Base-by-base conservation (phyloP, 2,329 filamentous ascomycete genomes). In the Arthroderma sp. region DNA sequence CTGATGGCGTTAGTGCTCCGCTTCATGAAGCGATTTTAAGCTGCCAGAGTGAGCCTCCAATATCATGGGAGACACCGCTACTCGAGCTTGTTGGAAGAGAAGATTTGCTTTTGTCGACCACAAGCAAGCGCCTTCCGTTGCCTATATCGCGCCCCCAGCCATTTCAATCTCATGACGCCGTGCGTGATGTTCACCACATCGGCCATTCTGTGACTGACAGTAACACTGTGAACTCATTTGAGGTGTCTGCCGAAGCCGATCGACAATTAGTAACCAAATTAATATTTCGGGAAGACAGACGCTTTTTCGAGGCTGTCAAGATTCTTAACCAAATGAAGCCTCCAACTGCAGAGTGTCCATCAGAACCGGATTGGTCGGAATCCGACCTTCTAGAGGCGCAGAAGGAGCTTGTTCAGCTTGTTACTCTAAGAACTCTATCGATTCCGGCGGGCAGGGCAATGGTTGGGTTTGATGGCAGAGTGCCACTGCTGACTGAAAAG, bases 401-500 rank as follows among this genome's bases (percentile, higher is more conserved):
- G 61, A 94, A 95, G 61, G 81, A 85, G 49, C 72, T 94, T 30
- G 88, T 91, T 47, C 84, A 91, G 48, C 81, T 83, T 57, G 77
- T 95, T 33, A 91, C 89, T 36, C 77, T 83, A 38, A 80, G 91
- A 47, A 96, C 89, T 9, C 72, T 96, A 47, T 88, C 91, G 1
- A 82, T 95, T 43, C 85, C 91, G 1, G 76, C 85, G 4, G 93
- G 93, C 1, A 80, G 88, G 49, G 88, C 82, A 1, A 78, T 98
- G 63, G 70, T 96, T 45, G 85, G 89, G 59, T 98, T 85, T 62
- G 85, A 85, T 53, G 79, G 89, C 44, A 82, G 88, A 32, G 82
- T 84, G 47, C 93, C 93, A 7, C 70, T 98, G 10, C 71, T 96
- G 42, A 98, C 91, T 0, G 91, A 98, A 60, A 93, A 88, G 57